Evolutionary conservation across 768 basidiomycete genomes (phyloP), one percentile per base, ranked within the genome.

Genomic region (Neoboletus subvelutipes): DNA sequence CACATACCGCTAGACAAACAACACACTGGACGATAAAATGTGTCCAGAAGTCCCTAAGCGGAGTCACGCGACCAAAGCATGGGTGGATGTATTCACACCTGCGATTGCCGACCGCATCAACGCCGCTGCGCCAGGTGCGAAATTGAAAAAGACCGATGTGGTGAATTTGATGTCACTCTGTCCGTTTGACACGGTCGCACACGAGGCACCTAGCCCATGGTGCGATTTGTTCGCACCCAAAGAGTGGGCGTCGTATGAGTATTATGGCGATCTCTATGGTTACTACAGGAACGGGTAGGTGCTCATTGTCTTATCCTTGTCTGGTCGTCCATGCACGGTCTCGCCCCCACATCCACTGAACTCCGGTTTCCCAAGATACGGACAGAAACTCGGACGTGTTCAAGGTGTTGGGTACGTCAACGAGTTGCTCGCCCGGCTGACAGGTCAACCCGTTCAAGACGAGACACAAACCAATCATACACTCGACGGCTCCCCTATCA

Each of bases 401-500:
- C 88, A 90, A 67, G 90, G 90, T 28, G 86, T 93, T 3, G 93
- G 92, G 3, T 94, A 89, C 70, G 76, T 90, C 65, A 93, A 92
- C 69, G 93, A 94, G 73, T 82, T 95, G 22, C 73, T 94, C 22
- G 89, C 91, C 1, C 82, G 93, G 12, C 78, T 94, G 45, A 89
- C 87, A 0, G 76, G 77, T 17, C 67, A 68, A 15, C 81, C 84
- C 1, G 87, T 91, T 28, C 68, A 68, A 41, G 90, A 92, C 70
- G 65, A 79, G 59, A 29, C 29, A 6, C 29, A 29, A 29, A 29
- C 29, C 5, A 29, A 29, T 29, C 29, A 29, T 5, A 29, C 91
- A 1, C 78, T 94, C 28, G 85, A 88, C 65, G 64, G 75, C 0
- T 77, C 80, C 4, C 82, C 83, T 0, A 62, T 63, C 12, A 91